These are phyloP conservation scores for Glycine latifolia DNA, from an alignment of 306 rosid species.

Conservation along the genomic window DNA sequence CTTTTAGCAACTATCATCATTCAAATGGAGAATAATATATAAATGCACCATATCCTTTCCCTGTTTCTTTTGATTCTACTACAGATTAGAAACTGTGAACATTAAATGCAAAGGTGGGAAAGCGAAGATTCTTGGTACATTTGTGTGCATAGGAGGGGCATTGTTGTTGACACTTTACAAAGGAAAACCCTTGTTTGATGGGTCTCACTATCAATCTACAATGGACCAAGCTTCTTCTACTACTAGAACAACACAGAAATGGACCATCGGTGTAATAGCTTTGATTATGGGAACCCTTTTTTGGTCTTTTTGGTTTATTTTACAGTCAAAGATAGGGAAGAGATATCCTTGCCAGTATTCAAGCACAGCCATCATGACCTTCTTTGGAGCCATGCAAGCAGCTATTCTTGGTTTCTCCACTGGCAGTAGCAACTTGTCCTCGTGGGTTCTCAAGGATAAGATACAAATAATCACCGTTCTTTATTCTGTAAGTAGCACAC, in stretches of 20 bases:
- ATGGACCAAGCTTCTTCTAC: conserved; percentile 31
- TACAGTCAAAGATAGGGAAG: conserved; percentile 77
- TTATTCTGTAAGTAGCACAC: conserved; percentile 67
- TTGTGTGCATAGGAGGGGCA: conserved; percentile 80
- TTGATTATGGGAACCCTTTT: conserved; percentile 71
- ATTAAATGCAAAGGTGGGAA: conserved; percentile 72
- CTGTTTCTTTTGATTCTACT: conserved; percentile 4
- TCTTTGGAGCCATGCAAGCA: conserved; percentile 88
- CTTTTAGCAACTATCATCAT: neutral
- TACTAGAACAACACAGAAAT: conserved; percentile 53
- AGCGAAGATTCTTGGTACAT: conserved; percentile 78
- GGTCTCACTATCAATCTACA: conserved; percentile 42
- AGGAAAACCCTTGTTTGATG: conserved; percentile 65
- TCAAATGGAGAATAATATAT: neutral
- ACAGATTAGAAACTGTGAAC: conserved; percentile 79
- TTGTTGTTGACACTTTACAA: conserved; percentile 67
- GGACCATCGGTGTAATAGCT: conserved; percentile 79
- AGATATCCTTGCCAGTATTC: conserved; percentile 83
- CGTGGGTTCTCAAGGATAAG: conserved; percentile 77
- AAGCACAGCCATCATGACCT: conserved; percentile 91
- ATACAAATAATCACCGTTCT: conserved; percentile 67
- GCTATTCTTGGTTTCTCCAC: conserved; percentile 66
- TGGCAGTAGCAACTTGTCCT: conserved; percentile 54
- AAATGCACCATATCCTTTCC: neutral
- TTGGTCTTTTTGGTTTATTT: conserved; percentile 89